These are phyloP conservation scores for Candida tetrigidarum DNA, from an alignment of 1,139 yeast genomes.

Conservation along the genomic window DNA sequence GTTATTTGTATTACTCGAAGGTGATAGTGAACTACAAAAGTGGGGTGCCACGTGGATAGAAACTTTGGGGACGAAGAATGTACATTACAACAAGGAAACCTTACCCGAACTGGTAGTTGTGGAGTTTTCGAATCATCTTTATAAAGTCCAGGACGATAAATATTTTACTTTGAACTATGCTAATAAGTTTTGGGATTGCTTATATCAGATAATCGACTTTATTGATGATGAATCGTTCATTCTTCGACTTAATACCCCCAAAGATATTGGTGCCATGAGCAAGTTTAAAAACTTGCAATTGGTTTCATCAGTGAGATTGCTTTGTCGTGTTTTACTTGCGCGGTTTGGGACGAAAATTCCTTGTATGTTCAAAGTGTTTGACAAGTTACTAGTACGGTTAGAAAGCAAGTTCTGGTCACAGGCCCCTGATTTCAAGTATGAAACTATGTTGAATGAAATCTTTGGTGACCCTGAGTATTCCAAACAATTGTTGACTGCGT, in stretches of 20 bases:
- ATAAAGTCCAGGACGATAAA: conserved; percentile 55
- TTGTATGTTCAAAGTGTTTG: conserved; percentile 50
- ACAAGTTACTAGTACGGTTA: conserved; percentile 41
- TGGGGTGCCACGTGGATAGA: conserved; percentile 31
- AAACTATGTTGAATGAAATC: conserved; percentile 58
- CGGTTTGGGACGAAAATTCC: conserved; percentile 59
- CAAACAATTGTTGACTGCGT: conserved; percentile 15
- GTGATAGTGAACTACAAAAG: conserved; percentile 41
- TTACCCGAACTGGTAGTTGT: conserved; percentile 46
- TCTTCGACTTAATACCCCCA: conserved; percentile 44
- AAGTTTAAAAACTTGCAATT: conserved; percentile 40
- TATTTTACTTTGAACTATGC: conserved; percentile 48
- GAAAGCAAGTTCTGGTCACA: conserved; percentile 53
- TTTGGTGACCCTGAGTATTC: conserved; percentile 42
- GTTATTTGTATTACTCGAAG: conserved; percentile 57
- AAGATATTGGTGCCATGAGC: conserved; percentile 47
- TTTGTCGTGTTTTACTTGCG: conserved; percentile 55
- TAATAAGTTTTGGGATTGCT: conserved; percentile 56
- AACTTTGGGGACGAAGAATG: conserved; percentile 11
- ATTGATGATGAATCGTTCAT: conserved; percentile 44
- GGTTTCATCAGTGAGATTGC: conserved; percentile 49
- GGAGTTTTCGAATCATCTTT: conserved; percentile 57
- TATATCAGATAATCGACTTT: conserved; percentile 40
- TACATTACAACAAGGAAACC: conserved; percentile 12
- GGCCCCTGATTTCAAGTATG: conserved; percentile 54